phyloP scores from a whole-genome alignment of 1,284 basidiomycete genomes.

The Meripilus lineatus region DNA sequence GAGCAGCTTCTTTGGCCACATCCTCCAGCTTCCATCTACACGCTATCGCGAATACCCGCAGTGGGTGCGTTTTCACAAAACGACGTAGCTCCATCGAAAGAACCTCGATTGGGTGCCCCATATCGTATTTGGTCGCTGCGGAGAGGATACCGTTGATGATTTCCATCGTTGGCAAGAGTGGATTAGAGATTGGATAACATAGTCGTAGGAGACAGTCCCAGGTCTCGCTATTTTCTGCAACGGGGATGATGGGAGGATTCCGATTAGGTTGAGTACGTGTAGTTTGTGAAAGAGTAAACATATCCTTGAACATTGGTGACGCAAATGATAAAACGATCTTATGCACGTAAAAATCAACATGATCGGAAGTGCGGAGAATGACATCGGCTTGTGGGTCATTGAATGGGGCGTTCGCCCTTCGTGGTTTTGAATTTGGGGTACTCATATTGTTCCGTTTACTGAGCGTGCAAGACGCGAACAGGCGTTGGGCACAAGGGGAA shows the following conservation, averaged over 20 bases:
- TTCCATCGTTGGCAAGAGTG: background rate
- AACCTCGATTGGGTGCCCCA: constrained; percentile 1
- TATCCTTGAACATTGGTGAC: constrained; percentile 16
- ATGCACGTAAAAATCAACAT: constrained; percentile 17
- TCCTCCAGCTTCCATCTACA: constrained; percentile 8
- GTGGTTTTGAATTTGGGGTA: no score
- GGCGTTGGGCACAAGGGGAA: no score
- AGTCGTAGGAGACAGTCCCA: constrained; percentile 9
- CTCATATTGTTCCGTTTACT: no score
- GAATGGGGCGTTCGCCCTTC: no score
- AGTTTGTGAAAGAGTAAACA: constrained; percentile 16
- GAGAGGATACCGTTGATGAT: constrained; percentile 1
- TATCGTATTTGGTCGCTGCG: constrained; percentile 10
- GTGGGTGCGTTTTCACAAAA: constrained; percentile 1
- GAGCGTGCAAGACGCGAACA: no score
- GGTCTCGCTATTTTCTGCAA: constrained; percentile 7
- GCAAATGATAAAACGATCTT: constrained; percentile 14
- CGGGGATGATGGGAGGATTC: constrained; percentile 5
- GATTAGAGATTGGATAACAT: constrained; percentile 9
- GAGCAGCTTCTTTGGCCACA: constrained; percentile 3
- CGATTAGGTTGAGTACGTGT: constrained; percentile 3
- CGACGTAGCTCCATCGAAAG: background rate
- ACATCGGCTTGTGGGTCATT: constrained; percentile 6
- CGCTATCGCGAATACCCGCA: constrained; percentile 8
- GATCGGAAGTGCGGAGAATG: constrained; percentile 16